Percentiles rank a stretch among this genome's conserved stretches.
phyloP scores from a whole-genome alignment of 2,329 filamentous ascomycete genomes.

The Botrytis porri region DNA sequence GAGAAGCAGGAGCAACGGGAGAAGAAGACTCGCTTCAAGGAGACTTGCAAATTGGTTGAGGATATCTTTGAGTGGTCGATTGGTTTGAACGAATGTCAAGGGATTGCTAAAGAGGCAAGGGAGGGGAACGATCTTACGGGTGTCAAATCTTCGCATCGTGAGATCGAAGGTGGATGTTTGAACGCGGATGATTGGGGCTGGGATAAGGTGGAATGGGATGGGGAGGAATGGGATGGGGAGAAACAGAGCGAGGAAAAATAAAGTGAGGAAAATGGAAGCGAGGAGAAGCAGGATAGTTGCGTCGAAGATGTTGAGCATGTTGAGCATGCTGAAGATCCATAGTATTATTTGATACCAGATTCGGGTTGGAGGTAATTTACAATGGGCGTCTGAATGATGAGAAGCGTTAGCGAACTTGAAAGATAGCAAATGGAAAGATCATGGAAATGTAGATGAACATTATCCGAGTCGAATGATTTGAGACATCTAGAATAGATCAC shows the following conservation, averaged over 20 bases:
- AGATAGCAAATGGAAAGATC: neutral
- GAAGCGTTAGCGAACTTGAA: neutral
- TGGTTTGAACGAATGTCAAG: neutral
- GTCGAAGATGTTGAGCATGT: neutral
- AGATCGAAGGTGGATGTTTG: neutral
- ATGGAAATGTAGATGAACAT: neutral
- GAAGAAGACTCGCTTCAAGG: too few species aligned
- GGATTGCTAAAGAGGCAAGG: neutral
- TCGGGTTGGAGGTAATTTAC: neutral
- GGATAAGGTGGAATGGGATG: too few species aligned
- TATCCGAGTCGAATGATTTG: neutral
- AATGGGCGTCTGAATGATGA: neutral
- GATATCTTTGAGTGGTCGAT: neutral
- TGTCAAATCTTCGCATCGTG: neutral
- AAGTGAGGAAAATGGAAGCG: too few species aligned
- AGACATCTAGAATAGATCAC: neutral
- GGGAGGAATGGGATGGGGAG: too few species aligned
- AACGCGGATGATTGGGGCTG: neutral
- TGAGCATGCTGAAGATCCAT: neutral
- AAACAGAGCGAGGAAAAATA: fast-evolving
- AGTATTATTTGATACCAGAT: neutral
- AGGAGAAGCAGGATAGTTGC: neutral
- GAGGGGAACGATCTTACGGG: neutral
- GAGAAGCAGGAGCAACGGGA: too few species aligned
- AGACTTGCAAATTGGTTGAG: neutral